Base-by-base conservation (phyloP, 148 eudicot species). In the Spergularia bocconei region DNA sequence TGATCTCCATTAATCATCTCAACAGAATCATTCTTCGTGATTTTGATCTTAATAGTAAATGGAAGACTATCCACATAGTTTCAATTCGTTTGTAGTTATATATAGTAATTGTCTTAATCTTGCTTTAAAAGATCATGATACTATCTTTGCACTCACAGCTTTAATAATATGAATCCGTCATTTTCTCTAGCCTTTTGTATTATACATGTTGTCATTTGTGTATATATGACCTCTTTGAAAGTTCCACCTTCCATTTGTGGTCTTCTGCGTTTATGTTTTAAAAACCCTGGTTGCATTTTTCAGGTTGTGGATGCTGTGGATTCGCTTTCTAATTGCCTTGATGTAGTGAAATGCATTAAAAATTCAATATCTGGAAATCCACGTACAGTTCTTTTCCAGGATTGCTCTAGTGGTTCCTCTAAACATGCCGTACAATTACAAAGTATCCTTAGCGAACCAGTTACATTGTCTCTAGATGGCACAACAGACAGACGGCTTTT, bases 281-380 rank as follows among this genome's bases (percentile, higher is more conserved):
- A 29, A 58, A 50, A 79, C 38, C 36, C 14, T 69, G 25, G 11
- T 11, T 11, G 58, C 36, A 10, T 61, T 70, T 76, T 55, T 15
- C 85, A 93, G 98, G 91, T 90, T 79, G 84, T 91, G 76, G 98
- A 93, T 81, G 97, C 85, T 67, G 73, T 83, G 75, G 88, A 88
- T 64, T 70, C 77, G 58, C 56, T 81, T 12, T 23, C 78, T 29
- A 63, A 79, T 50, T 73, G 77, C 72, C 67, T 69, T 29, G 82
- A 87, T 50, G 56, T 44, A 38, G 78, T 90, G 33, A 88, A 86
- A 75, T 50, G 79, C 48, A 83, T 88, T 29, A 86, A 80, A 82
- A 83, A 75, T 71, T 83, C 75, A 36, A 84, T 93, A n/a, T 73
- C 83, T 9, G 80, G 75, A 73, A 71, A 74, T 57, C 82, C 75